A percentile compares a stretch with the other conserved stretches of the same genome.
These are phyloP conservation scores for Tetradesmus obliquus DNA, from an alignment of 139 green algal species.

Conservation along the genomic window DNA sequence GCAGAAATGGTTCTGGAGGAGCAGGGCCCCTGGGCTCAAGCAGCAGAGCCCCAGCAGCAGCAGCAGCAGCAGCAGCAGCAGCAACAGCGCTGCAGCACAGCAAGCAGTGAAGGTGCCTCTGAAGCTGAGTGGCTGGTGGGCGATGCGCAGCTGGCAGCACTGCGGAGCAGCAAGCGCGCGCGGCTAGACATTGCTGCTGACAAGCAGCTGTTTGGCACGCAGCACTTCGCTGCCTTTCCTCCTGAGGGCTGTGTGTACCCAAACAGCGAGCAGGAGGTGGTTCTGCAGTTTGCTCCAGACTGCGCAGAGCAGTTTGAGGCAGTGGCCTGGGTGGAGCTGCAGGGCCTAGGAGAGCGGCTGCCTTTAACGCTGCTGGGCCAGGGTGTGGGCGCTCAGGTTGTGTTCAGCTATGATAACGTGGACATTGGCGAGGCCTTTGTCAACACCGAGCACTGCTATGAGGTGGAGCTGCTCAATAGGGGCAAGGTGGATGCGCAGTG, in stretches of 20 bases:
- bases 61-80: constrained; percentile 13
- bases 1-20: not conserved
- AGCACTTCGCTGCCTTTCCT: constrained; percentile 62
- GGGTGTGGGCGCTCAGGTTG: constrained; percentile 67
- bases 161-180: constrained; percentile 20
- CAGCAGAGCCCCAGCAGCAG: not conserved
- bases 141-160: not conserved
- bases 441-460: constrained; percentile 77
- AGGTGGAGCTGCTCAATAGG: constrained; percentile 84
- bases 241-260: constrained; percentile 73
- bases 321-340: constrained; percentile 70
- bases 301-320: constrained; percentile 65
- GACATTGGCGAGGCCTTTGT: constrained; percentile 87
- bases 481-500: constrained; percentile 72
- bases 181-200: constrained; percentile 34
- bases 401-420: constrained; percentile 81
- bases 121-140: constrained; percentile 12
- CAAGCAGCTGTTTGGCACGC: constrained; percentile 60
- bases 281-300: constrained; percentile 77
- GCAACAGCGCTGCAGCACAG: not conserved
- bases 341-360: constrained; percentile 66
- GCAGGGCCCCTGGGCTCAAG: not conserved
- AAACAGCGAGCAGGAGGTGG: constrained; percentile 72
- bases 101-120: not conserved
- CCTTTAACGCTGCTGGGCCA: constrained; percentile 67